A percentile compares a stretch with the other conserved stretches of the same genome.
These are phyloP conservation scores for Tuber brumale DNA, from an alignment of 495 filamentous ascomycete species.

Conservation along the genomic window DNA sequence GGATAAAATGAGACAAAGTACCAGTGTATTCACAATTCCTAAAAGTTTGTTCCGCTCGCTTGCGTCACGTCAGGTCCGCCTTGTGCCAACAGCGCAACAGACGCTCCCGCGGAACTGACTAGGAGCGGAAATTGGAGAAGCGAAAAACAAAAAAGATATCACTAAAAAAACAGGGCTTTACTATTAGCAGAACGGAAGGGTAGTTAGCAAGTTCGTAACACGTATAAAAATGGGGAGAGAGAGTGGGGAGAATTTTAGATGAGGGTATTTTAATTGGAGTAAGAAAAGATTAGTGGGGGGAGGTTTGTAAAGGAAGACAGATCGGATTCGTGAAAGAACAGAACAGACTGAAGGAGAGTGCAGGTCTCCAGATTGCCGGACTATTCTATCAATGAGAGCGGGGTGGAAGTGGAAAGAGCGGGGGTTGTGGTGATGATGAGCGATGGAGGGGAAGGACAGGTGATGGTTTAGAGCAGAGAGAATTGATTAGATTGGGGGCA, in stretches of 20 bases:
- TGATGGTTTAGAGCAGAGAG: conserved; percentile 21
- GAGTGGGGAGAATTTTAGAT: conserved; percentile 8
- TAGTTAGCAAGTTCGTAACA: conserved; percentile 27
- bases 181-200: conserved; percentile 30
- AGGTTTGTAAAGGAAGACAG: conserved; percentile 13
- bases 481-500: background rate
- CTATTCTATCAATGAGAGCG: conserved; percentile 38
- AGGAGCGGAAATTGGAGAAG: conserved; percentile 25
- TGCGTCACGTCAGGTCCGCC: conserved; percentile 38
- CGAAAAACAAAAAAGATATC: conserved; percentile 29
- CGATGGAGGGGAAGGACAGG: conserved; percentile 35
- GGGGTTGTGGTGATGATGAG: conserved; percentile 33
- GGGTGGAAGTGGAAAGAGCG: conserved; percentile 18
- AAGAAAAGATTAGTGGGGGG: conserved; percentile 15
- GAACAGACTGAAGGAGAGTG: conserved; percentile 34
- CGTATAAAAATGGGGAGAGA: background rate
- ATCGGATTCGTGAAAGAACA: conserved; percentile 27
- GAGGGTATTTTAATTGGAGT: conserved; percentile 24
- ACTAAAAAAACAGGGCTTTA: conserved; percentile 20
- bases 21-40: background rate
- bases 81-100: conserved; percentile 27
- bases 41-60: conserved; percentile 35
- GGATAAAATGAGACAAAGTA: background rate
- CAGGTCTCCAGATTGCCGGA: conserved; percentile 36
- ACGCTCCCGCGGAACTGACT: conserved; percentile 22